A percentile compares a stretch with the other conserved stretches of the same genome.
phyloP scores from a whole-genome alignment of 352 stramenopile species.

The Globisporangium parvum region DNA sequence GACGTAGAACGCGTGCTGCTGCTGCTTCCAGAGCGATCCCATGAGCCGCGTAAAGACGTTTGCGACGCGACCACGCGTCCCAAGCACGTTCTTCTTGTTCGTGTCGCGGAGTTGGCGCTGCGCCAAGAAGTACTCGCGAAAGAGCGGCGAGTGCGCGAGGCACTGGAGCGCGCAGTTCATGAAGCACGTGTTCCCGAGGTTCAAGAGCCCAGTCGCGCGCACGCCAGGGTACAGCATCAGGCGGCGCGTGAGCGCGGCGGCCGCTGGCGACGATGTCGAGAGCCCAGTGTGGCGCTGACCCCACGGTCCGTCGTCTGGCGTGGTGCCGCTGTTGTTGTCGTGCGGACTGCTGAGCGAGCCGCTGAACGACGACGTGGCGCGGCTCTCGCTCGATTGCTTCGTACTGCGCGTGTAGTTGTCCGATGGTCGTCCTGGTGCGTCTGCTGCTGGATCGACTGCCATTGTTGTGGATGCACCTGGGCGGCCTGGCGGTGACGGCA shows the following conservation, averaged over 20 bases:
- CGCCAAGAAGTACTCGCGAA: constrained; percentile 94
- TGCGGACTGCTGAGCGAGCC: constrained; percentile 6
- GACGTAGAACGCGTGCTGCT: constrained; percentile 37
- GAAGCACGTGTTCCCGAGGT: constrained; percentile 88
- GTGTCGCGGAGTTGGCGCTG: constrained; percentile 89
- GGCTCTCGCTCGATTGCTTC: constrained; percentile 14
- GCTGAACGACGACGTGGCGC: constrained; percentile 8
- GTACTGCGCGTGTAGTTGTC: constrained; percentile 14
- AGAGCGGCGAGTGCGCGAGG: constrained; percentile 90
- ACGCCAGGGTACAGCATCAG: constrained; percentile 30
- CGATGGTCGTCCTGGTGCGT: constrained; percentile 2
- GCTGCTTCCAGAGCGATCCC: constrained; percentile 51
- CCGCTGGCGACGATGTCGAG: background rate
- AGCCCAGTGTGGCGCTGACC: background rate
- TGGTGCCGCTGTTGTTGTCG: background rate
- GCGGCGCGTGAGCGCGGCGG: constrained; percentile 12
- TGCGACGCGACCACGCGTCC: constrained; percentile 88
- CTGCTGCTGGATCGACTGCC: background rate
- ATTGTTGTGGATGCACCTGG: constrained; percentile 1
- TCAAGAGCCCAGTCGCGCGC: constrained; percentile 60
- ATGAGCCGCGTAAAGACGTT: constrained; percentile 84
- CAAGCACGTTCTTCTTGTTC: constrained; percentile 93
- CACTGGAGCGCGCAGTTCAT: constrained; percentile 90
- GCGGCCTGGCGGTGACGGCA: background rate
- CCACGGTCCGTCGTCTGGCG: background rate